A percentile compares a stretch with the other conserved stretches of the same genome.
Evolutionary conservation across 2,329 filamentous ascomycete species (phyloP).

Genomic region (Lasiodiplodia citricola): DNA sequence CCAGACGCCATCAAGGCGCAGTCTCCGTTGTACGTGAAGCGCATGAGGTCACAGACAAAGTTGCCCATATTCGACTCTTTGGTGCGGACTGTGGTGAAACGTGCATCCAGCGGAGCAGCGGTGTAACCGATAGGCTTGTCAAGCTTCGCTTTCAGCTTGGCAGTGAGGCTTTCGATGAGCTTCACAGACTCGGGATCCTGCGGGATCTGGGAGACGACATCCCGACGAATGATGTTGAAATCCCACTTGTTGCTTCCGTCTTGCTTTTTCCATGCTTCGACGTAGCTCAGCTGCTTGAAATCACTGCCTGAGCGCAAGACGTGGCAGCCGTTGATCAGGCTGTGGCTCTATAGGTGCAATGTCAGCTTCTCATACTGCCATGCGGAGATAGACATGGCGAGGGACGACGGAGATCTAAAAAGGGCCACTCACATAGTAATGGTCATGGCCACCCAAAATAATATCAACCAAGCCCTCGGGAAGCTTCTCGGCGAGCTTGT

Average conservation of each 20-base stretch:
- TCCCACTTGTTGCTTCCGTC: slow-evolving; percentile 67
- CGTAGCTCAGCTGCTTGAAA: slow-evolving; percentile 90
- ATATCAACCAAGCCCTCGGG: slow-evolving; percentile 78
- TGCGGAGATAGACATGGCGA: background rate
- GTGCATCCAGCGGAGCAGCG: slow-evolving; percentile 78
- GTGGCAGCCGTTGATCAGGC: slow-evolving; percentile 77
- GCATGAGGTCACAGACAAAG: slow-evolving; percentile 91
- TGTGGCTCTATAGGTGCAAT: slow-evolving; percentile 54
- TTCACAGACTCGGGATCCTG: slow-evolving; percentile 66
- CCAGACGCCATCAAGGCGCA: slow-evolving; percentile 84
- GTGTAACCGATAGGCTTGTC: slow-evolving; percentile 86
- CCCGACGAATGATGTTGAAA: slow-evolving; percentile 75
- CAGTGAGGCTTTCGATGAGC: slow-evolving; percentile 72
- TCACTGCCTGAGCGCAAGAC: slow-evolving; percentile 87
- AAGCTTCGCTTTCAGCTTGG: slow-evolving; percentile 74
- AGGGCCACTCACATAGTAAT: slow-evolving; percentile 68
- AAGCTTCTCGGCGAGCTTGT: slow-evolving; percentile 77
- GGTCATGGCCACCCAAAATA: slow-evolving; percentile 87
- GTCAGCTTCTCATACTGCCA: background rate
- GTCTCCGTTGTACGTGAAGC: slow-evolving; percentile 78
- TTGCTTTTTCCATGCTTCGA: slow-evolving; percentile 71
- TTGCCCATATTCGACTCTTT: slow-evolving; percentile 86
- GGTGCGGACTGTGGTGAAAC: slow-evolving; percentile 80
- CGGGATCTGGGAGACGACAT: slow-evolving; percentile 71
- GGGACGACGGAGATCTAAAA: background rate